Evolutionary conservation across 2,329 filamentous ascomycete genomes (phyloP).

Genomic region (Pseudogymnoascus sp.): DNA sequence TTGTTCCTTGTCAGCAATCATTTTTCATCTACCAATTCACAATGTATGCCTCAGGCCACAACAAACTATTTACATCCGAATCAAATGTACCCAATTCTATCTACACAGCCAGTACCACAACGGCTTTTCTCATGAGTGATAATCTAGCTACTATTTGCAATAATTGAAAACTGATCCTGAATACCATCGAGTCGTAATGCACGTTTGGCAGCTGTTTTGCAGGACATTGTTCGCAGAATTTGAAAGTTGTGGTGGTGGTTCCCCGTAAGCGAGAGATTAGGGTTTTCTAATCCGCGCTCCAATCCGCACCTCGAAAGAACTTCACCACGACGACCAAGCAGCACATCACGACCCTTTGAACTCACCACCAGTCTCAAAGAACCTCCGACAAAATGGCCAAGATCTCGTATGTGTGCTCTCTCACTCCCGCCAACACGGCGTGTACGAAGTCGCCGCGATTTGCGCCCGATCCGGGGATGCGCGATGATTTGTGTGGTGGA

Average conservation of each 20-base stretch:
- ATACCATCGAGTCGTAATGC: not conserved
- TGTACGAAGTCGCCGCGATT: not conserved
- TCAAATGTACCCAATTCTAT: conserved; percentile 5
- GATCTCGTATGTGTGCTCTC: conserved; percentile 45
- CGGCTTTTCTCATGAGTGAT: not conserved
- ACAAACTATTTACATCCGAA: not conserved
- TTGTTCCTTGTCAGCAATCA: not conserved
- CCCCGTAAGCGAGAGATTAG: conserved; percentile 25
- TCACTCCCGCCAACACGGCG: conserved; percentile 12
- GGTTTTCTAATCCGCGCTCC: conserved; percentile 17
- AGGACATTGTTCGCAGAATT: not conserved
- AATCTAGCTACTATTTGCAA: not conserved
- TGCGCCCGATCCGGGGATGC: conserved; percentile 3
- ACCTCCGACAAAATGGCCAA: conserved; percentile 53
- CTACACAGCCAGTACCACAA: not conserved
- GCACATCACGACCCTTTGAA: conserved; percentile 24
- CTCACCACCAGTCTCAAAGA: conserved; percentile 18
- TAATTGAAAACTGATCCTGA: not conserved
- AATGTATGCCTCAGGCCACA: not conserved
- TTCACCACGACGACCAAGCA: conserved; percentile 17
- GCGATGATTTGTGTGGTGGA: conserved; percentile 6
- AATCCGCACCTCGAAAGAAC: conserved; percentile 16
- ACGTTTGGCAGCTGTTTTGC: not conserved
- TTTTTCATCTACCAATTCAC: not conserved
- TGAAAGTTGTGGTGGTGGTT: conserved; percentile 12